Base-by-base conservation (phyloP, 768 basidiomycete genomes). In the Lactarius vividus region DNA sequence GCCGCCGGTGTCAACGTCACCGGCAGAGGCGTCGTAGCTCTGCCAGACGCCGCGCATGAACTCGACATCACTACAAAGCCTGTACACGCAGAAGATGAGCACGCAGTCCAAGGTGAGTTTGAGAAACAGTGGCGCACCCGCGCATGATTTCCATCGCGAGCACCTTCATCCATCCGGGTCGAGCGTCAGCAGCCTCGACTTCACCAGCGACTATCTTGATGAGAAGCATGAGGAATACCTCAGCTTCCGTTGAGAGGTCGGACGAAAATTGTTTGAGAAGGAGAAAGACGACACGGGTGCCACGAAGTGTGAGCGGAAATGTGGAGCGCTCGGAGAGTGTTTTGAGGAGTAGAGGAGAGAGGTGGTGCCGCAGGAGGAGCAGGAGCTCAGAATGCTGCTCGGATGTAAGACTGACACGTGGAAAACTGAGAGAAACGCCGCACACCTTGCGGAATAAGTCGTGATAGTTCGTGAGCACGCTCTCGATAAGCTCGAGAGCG, bases 401-500 rank as follows among this genome's bases (percentile, higher is more conserved):
- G 62, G 10, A 7, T 61, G 23, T 53, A 52, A 52, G 49, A 52
- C 26, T 16, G 23, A 13, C 5, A 26, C 26, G 23, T 3, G 13
- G 13, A 16, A 6, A 52, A 9, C 15, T 2, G 49, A 26, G 26
- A 23, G 29, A 39, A 26, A 29, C 20, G 26, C 7, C 28, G 73
- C 79, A 42, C 70, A 91, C 95, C 80, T 89, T 85, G 59, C 89
- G 83, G 74, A 96, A 95, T 0, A 94, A 91, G 61, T 84, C 83
- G 68, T 94, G 88, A 71, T 96, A 95, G 73, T 96, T 88, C 8
- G 94, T 95, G 59, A 99, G 79, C 2, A 98, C 92, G 72, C 96
- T 98, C 78, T 99, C 96, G 42, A 98, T 94, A 61, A 98, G 79
- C 76, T 99, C 96, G n/a, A 99, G 78, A 0, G 95, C 94, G 70